Percentiles rank a stretch among this genome's conserved stretches.
phyloP scores from a whole-genome alignment of 768 basidiomycete species.

The Auricularia sp. region DNA sequence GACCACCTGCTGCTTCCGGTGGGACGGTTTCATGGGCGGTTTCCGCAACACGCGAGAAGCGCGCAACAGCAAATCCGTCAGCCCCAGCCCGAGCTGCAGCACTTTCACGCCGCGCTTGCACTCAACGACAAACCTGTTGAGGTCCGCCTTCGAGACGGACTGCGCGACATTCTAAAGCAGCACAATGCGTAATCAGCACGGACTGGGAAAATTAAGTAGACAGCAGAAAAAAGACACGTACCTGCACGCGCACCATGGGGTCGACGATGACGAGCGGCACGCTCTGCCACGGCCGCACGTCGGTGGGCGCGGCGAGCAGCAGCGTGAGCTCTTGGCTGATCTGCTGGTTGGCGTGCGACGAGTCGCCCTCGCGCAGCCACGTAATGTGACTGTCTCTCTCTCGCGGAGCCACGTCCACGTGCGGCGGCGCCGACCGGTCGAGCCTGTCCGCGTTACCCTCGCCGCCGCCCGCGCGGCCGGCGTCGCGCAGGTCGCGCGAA shows the following conservation, averaged over 20 bases:
- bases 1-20: too few species aligned
- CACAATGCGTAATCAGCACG: neutral
- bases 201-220: neutral
- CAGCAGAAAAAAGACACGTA: neutral
- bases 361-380: neutral
- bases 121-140: neutral
- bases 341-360: neutral
- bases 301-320: neutral
- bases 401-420: neutral
- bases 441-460: neutral
- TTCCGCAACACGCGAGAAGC: too few species aligned
- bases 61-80: neutral
- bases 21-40: too few species aligned
- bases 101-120: neutral
- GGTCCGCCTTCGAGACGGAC: neutral
- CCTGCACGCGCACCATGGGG: neutral
- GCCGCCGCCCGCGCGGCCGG: neutral
- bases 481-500: neutral
- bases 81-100: neutral
- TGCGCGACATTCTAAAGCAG: neutral
- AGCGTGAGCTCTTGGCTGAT: neutral
- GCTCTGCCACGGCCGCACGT: neutral
- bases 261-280: neutral
- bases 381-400: too few species aligned
- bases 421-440: neutral